Evolutionary conservation across 2,329 filamentous ascomycete species (phyloP), one percentile per base, ranked within the genome.

Genomic region (Penicillium capsulatum): DNA sequence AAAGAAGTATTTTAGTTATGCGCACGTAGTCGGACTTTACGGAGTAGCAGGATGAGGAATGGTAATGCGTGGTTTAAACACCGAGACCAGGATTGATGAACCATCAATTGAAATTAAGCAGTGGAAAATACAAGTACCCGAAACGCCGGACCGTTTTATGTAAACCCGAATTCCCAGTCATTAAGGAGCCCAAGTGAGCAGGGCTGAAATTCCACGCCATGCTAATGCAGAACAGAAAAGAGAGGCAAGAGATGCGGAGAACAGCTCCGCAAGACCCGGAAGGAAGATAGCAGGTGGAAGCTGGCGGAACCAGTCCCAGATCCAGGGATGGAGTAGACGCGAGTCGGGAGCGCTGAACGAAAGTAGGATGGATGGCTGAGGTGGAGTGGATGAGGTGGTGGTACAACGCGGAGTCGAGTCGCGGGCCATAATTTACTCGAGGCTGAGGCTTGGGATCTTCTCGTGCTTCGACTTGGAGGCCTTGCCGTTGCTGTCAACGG

Each of bases 371-470:
- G 14, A 14, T 9, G 27, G 27, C 8, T 13, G 27, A 13, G 8
- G 14, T 11, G 14, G 27, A 9, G 13, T 16, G 29, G 6, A 31
- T n/a, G 19, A 17, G 15, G 32, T 31, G 27, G 13, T 40, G 17
- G 24, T 40, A 27, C n/a, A 31, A 26, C 17, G 36, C 10, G 28
- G 8, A 15, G 5, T 22, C 19, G 19, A 5, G 5, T 9, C 5
- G 19, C 19, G 9, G 9, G 19, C 19, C n/a, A n/a, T 22, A 5
- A 14, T 40, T 45, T 35, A 51, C 46, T 53, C 51, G 15, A 55
- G 38, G 22, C 40, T 50, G 34, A 55, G 22, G n/a, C 38, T 45
- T 14, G 46, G 41, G 17, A 55, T 50, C n/a, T 53, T 45, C 27
- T 50, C 47, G 14, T 35, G 45, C 28, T 48, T 34, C n/a, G 17